Base-by-base conservation (phyloP, 306 rosid genomes). In the Cyamopsis tetragonoloba region DNA sequence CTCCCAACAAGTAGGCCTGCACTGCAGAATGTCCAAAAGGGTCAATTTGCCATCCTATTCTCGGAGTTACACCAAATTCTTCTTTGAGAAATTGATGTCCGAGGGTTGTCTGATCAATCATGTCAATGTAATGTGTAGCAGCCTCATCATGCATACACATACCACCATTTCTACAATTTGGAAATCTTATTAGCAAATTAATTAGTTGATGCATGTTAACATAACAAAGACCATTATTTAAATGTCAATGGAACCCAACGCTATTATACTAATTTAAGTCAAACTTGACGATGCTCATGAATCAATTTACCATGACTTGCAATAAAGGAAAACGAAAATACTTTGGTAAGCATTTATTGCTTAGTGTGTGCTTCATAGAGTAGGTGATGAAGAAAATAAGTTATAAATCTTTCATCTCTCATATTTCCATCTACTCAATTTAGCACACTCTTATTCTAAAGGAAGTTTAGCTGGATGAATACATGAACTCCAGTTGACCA, bases 81-180 rank as follows among this genome's bases (percentile, higher is more conserved):
- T 77, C 71, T 77, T 88, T 88, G 41, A 88, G 60, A 59, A 83
- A 91, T 6, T 57, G 77, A 72, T 91, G 98, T 13, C 98, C 98
- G 27, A 89, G 89, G 19, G 91, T 91, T 15, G 96, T 91, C 85
- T 87, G 98, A 86, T 91, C 96, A 61, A 91, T 89, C 98, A 91
- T 85, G 57, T 91, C 96, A 31, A 91, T 77, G 76, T 88, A 88
- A 77, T 91, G 98, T 1, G 95, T 6, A 18, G 96, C 53, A 15
- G 98, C 98, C 81, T 91, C 96, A 35, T 91, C 98, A 38, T 91
- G 98, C 98, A 91, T 91, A 53, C 95, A 89, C 84, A 70, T 74
- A 12, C 98, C 98, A 68, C 98, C 98, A 77, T 91, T 91, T 83
- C 97, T 88, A 66, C 82, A 76, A 74, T 23, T n/a, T 10, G 9